phyloP scores from a whole-genome alignment of 2,329 filamentous ascomycete species.

The Kalmusia sp. region DNA sequence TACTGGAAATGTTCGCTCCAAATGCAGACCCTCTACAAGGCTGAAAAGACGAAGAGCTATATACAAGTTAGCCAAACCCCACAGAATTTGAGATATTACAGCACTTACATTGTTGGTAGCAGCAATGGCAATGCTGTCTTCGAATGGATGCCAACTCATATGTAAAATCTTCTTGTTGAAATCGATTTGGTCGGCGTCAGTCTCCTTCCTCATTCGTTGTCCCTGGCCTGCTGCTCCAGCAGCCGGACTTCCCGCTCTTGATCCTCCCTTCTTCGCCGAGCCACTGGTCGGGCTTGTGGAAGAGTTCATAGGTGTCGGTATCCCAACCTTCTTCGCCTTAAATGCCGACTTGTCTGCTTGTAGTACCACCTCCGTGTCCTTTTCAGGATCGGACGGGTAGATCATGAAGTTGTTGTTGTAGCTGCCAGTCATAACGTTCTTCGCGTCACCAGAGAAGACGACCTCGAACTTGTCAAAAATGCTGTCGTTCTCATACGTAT shows the following conservation, averaged over 20 bases:
- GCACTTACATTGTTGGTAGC: constrained; percentile 96
- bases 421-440: constrained; percentile 99
- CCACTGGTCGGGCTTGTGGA: constrained; percentile 75
- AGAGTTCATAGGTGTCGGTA: constrained; percentile 94
- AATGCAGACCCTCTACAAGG: constrained; percentile 51
- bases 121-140: constrained; percentile 99
- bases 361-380: constrained; percentile 95
- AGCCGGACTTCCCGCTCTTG: constrained; percentile 86
- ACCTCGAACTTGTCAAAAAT: constrained; percentile 99
- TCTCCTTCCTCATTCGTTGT: constrained; percentile 97
- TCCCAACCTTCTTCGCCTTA: constrained; percentile 99
- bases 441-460: constrained; percentile 95
- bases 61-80: constrained; percentile 13
- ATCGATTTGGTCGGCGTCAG: constrained; percentile 98
- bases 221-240: constrained; percentile 75
- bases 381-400: constrained; percentile 93
- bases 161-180: constrained; percentile 99
- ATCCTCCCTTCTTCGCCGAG: constrained; percentile 84
- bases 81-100: background rate
- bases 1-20: constrained; percentile 31
- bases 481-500: constrained; percentile 99
- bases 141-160: constrained; percentile 99
- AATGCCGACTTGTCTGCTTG: constrained; percentile 99
- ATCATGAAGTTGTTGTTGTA: constrained; percentile 99
- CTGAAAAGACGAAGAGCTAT: constrained; percentile 64